phyloP scores from a whole-genome alignment of 2,329 filamentous ascomycete species.

The Aspergillus tanneri region DNA sequence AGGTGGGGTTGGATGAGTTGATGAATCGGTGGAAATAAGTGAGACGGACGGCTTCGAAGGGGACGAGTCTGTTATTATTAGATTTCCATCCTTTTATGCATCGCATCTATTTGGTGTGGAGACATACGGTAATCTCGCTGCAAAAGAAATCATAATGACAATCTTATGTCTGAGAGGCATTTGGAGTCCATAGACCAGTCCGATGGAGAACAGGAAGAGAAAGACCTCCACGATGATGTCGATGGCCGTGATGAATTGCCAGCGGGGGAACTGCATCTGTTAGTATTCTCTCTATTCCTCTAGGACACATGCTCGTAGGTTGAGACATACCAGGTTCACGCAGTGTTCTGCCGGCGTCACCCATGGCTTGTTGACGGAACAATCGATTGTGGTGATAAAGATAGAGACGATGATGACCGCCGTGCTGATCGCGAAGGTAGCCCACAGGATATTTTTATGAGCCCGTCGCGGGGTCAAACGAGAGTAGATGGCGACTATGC shows the following conservation, averaged over 20 bases:
- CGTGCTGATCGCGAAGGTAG: conserved; percentile 29
- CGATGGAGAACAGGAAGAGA: conserved; percentile 17
- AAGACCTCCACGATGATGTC: conserved; percentile 24
- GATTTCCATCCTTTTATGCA: background rate
- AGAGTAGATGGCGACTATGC: conserved; percentile 21
- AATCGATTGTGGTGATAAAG: background rate
- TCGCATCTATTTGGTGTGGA: background rate
- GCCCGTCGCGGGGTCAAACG: conserved; percentile 38
- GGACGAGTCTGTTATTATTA: conserved; percentile 23
- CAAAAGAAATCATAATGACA: conserved; percentile 21
- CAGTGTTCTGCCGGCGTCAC: conserved; percentile 5
- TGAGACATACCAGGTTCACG: background rate
- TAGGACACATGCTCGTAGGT: background rate
- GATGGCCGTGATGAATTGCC: conserved; percentile 23
- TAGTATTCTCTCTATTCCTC: background rate
- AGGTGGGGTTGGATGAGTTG: conserved; percentile 27
- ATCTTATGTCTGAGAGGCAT: conserved; percentile 21
- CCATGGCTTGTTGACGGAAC: conserved; percentile 7
- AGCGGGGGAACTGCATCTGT: conserved; percentile 16
- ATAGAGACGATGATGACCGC: conserved; percentile 8
- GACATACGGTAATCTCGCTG: conserved; percentile 28
- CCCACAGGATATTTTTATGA: conserved; percentile 29
- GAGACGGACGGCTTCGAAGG: conserved; percentile 30
- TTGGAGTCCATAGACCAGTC: conserved; percentile 22
- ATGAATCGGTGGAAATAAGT: conserved; percentile 24